Percentiles rank a stretch among this genome's conserved stretches.
Conservation (phyloP, 805 yeast genomes). For the Nakazawaea wyomingensis region DNA sequence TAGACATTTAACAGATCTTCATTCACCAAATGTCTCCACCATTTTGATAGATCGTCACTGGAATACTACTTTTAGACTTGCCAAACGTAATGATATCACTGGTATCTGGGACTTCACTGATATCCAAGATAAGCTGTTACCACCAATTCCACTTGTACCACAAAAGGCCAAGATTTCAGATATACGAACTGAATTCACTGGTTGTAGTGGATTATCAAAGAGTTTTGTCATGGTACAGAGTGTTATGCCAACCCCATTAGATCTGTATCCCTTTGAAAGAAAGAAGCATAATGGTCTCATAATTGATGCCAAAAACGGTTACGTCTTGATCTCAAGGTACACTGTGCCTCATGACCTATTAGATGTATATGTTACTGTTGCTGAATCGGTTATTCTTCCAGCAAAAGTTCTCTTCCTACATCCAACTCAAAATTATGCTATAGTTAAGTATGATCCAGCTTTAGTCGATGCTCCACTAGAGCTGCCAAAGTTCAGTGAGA, state of each 20-base stretch:
- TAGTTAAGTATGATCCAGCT: conserved; percentile 75
- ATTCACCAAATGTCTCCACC: conserved; percentile 62
- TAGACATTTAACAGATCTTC: conserved; percentile 77
- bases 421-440: conserved; percentile 82
- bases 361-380: conserved; percentile 73
- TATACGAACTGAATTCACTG: conserved; percentile 52
- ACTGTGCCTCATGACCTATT: conserved; percentile 78
- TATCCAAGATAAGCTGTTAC: conserved; percentile 56
- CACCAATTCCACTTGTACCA: conserved; percentile 46
- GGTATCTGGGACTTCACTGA: conserved; percentile 53
- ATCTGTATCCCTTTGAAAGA: conserved; percentile 62
- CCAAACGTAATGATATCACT: conserved; percentile 51
- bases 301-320: conserved; percentile 75
- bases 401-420: conserved; percentile 79
- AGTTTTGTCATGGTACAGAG: conserved; percentile 71
- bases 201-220: conserved; percentile 51
- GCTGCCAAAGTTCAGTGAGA: conserved; percentile 57
- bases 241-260: conserved; percentile 64
- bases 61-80: conserved; percentile 65
- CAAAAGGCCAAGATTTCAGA: conserved; percentile 67
- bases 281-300: conserved; percentile 72
- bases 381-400: conserved; percentile 78
- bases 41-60: conserved; percentile 82
- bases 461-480: conserved; percentile 65
- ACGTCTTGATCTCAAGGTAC: conserved; percentile 71